phyloP scores from a whole-genome alignment of 768 basidiomycete genomes.

The Phallus indusiatus region DNA sequence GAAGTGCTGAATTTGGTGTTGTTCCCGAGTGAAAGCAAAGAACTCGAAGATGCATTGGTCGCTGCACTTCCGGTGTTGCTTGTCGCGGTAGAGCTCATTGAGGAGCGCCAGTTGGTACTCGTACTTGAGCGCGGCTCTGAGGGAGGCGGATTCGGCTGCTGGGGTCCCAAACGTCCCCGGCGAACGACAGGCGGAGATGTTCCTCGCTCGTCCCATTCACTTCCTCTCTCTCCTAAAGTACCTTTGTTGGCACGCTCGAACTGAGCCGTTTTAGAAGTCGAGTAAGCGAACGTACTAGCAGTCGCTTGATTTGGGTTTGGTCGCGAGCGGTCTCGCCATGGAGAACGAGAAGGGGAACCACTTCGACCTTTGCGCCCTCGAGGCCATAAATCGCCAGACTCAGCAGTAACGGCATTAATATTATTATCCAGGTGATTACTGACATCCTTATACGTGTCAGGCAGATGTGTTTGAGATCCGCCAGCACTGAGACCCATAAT shows the following conservation, averaged over 20 bases:
- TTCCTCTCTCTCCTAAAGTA: conserved; percentile 13
- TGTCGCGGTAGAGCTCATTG: conserved; percentile 54
- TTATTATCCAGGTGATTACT: neutral
- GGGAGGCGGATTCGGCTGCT: neutral
- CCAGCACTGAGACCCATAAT: conserved; percentile 52
- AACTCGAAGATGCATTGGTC: conserved; percentile 48
- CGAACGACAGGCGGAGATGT: conserved; percentile 54
- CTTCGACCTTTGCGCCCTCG: conserved; percentile 17
- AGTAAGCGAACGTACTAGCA: neutral
- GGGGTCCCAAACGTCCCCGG: conserved; percentile 26
- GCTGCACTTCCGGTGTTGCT: conserved; percentile 78
- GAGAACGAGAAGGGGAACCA: conserved; percentile 16
- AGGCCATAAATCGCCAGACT: conserved; percentile 20
- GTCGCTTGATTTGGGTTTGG: neutral
- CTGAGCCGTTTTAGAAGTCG: neutral
- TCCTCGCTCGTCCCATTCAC: conserved; percentile 26
- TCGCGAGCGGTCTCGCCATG: conserved; percentile 2
- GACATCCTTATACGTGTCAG: neutral
- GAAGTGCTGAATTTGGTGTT: conserved; percentile 63
- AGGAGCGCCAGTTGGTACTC: conserved; percentile 22
- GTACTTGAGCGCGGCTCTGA: conserved; percentile 23
- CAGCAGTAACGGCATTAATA: neutral
- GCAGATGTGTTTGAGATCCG: conserved; percentile 15
- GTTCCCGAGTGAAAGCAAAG: neutral
- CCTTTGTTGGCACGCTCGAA: neutral